Evolutionary conservation across 2,329 filamentous ascomycete species (phyloP), one percentile per base, ranked within the genome.

Genomic region (Pseudophaeomoniella oleicola): DNA sequence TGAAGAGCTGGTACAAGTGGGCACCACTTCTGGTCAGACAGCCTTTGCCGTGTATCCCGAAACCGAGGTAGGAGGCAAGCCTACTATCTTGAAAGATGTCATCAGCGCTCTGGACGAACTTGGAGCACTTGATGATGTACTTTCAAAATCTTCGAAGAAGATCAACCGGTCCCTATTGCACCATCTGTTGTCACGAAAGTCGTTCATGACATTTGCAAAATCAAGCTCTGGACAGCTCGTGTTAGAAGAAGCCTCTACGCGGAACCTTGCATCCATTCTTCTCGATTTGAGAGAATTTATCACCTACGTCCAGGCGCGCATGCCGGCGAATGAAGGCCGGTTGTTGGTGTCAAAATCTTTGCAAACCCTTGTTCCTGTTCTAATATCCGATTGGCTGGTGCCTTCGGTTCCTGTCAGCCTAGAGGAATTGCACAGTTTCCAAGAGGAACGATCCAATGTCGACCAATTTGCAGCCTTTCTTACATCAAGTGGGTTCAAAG

Each of bases 361-460:
- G 54, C 76, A 77, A 0, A 66, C 71, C 29, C 57, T 94, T 6
- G 69, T 78, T 5, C 67, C 73, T 4, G 72, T 73, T 15, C 66
- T 94, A 9, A 78, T 85, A 30, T 70, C 70, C 3, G 65, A 70
- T 3, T 93, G 85, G 79, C 68, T 98, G 5, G 73, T 82, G 19
- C 69, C 75, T 11, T 73, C 76, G 1, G 78, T 98, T 0, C 88
- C 90, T 1, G 65, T 78, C 2, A 78, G 81, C 0, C 63, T 94
- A 9, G 65, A 71, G 9, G 76, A 79, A 9, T 76, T 94, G 13
- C 9, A 30, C 19, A 15, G 19, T 17, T 94, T 94, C 49, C 76
- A 92, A 48, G 62, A 64, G 2, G 71, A 77, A 4, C 69, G 93
- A n/a, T 66, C 71, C 29, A 64, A 71, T 30, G 73, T 84, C 0